Evolutionary conservation across 2,329 filamentous ascomycete species (phyloP).

Genomic region (Aspergillus sergii): DNA sequence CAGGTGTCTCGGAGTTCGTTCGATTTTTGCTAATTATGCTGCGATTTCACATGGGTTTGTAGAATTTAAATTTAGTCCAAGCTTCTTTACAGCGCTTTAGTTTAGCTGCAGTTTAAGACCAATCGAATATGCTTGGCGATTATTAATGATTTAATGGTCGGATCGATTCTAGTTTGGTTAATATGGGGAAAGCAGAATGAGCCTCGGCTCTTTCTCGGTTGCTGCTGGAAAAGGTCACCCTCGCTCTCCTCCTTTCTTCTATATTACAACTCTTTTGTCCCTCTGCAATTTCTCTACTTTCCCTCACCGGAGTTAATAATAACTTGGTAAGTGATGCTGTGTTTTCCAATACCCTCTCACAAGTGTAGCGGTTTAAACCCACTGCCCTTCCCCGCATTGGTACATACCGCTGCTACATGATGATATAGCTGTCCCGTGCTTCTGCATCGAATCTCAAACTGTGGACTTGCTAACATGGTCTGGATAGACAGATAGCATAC

Average conservation of each 20-base stretch:
- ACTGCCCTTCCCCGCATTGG: slow-evolving; percentile 2
- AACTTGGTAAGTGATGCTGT: neutral
- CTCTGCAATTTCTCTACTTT: neutral
- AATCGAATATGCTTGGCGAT: neutral
- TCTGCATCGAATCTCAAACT: neutral
- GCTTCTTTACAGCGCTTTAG: neutral
- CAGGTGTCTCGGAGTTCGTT: slow-evolving; percentile 2
- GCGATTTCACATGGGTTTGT: slow-evolving; percentile 1
- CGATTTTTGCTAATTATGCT: neutral
- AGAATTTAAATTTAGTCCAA: neutral
- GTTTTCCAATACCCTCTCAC: neutral
- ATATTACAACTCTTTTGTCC: slow-evolving; percentile 3
- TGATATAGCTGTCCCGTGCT: neutral
- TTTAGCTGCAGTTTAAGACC: neutral
- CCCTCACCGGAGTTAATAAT: neutral
- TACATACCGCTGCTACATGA: neutral
- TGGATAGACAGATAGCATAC: slow-evolving; percentile 1
- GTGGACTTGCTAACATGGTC: neutral
- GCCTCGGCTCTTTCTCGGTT: slow-evolving; percentile 18
- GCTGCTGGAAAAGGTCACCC: neutral
- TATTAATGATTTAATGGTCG: neutral
- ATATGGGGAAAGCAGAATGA: slow-evolving; percentile 7
- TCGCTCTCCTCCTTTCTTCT: neutral
- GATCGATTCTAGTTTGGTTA: neutral
- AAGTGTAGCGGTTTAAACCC: neutral